Evolutionary conservation across 2,329 filamentous ascomycete species (phyloP), one percentile per base, ranked within the genome.

Genomic region (Fragosphaeria purpurea): DNA sequence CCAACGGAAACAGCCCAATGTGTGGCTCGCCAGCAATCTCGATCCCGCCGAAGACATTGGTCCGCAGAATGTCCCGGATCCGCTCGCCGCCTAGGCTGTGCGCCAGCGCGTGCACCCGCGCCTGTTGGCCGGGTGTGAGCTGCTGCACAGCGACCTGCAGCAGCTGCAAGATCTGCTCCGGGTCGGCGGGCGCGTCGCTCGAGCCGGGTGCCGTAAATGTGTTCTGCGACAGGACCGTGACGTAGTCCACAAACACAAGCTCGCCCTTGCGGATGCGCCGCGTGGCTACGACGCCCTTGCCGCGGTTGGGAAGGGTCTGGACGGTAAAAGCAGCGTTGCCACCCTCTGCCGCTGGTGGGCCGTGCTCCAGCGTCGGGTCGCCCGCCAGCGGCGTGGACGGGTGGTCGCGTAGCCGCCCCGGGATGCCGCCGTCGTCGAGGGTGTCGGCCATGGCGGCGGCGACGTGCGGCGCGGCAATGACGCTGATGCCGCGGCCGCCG

Each of bases 241-340:
- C 58, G 34, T 53, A 60, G 6, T 48, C 56, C 5, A 58, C 51
- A 54, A 60, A 56, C n/a, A 59, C 47, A 0, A 47, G 48, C 49
- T 59, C 53, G 46, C 56, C 55, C 8, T 46, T 41, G 2, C 9
- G 7, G 13, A 58, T 56, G 4, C 37, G 45, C 5, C 53, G 51
- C 13, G 44, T 55, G 0, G 58, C 58, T 2, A 60, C 41, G 2
- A 56, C 42, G 9, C 59, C 59, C 46, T 56, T 52, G 1, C 59
- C 60, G 4, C 58, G 53, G 6, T 54, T 55, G 1, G 58, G 57
- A 1, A 61, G 81, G 32, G 13, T 55, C 51, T 13, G 38, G 10
- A 12, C 58, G 41, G 30, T 50, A 50, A 46, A 57, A 55, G 44
- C 3, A 55, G 44, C 30, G 44, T 46, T 38, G 33, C 44, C 44